Evolutionary conservation across 495 filamentous ascomycete species (phyloP).

Genomic region (Filosporella fistucella): DNA sequence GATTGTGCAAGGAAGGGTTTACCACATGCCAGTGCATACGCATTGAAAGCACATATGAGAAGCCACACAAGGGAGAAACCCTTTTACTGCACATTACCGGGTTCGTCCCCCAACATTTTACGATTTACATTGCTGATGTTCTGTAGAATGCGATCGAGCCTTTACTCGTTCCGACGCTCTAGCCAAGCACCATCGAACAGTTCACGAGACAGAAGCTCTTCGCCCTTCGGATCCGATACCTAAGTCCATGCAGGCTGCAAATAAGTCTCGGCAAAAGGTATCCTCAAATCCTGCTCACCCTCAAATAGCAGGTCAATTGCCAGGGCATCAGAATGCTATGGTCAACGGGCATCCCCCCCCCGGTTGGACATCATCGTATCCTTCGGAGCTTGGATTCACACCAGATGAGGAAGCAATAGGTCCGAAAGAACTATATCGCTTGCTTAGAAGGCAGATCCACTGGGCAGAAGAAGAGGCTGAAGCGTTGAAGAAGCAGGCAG

Average conservation of each 20-base stretch:
- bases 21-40: slow-evolving; percentile 91
- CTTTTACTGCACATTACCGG: slow-evolving; percentile 91
- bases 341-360: too few species aligned
- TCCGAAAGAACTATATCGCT: slow-evolving; percentile 62
- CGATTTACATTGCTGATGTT: slow-evolving; percentile 1
- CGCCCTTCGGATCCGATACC: slow-evolving; percentile 84
- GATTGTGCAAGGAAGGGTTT: slow-evolving; percentile 84
- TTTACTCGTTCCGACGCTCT: slow-evolving; percentile 97
- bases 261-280: slow-evolving; percentile 56
- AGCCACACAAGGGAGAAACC: slow-evolving; percentile 98
- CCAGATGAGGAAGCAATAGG: slow-evolving; percentile 65
- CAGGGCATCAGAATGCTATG: slow-evolving; percentile 24
- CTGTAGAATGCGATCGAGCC: slow-evolving; percentile 87
- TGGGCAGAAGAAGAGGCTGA: slow-evolving; percentile 75
- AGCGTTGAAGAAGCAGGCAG: slow-evolving; percentile 57
- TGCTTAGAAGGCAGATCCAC: slow-evolving; percentile 72
- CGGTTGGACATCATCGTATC: slow-evolving; percentile 29
- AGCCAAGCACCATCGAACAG: slow-evolving; percentile 97
- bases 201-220: slow-evolving; percentile 93
- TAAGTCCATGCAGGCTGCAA: slow-evolving; percentile 53
- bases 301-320: slow-evolving; percentile 15
- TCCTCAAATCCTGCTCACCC: neutral
- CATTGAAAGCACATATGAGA: slow-evolving; percentile 92
- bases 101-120: slow-evolving; percentile 38
- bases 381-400: slow-evolving; percentile 47